Percentiles rank a stretch among this genome's conserved stretches.
Conservation (phyloP, 2,329 filamentous ascomycete species). For the Monosporascus sp. region DNA sequence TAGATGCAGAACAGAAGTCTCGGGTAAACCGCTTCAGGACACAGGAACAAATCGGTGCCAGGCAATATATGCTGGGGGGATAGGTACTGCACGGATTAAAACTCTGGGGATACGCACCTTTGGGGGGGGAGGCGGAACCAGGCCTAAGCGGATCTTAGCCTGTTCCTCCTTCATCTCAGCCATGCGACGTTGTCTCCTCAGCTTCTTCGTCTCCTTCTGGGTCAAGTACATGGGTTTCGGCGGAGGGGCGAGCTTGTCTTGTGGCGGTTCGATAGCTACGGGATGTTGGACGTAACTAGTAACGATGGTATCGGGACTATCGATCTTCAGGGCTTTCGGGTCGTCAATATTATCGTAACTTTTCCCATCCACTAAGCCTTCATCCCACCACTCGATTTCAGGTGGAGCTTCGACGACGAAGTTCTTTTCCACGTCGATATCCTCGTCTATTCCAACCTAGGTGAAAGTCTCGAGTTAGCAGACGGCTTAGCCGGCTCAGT, state of each 20-base stretch:
- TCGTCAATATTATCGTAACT: slow-evolving; percentile 69
- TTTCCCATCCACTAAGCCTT: slow-evolving; percentile 71
- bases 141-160: slow-evolving; percentile 86
- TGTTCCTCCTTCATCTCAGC: slow-evolving; percentile 93
- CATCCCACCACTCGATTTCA: slow-evolving; percentile 96
- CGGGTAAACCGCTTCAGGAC: too few relatives aligned
- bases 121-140: slow-evolving; percentile 83
- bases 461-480: not conserved
- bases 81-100: too few relatives aligned
- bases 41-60: too few relatives aligned
- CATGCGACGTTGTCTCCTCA: slow-evolving; percentile 84
- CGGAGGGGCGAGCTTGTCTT: slow-evolving; percentile 73
- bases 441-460: slow-evolving; percentile 82
- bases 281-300: slow-evolving; percentile 92
- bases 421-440: slow-evolving; percentile 80
- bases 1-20: too few relatives aligned
- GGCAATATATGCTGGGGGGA: too few relatives aligned
- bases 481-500: too few relatives aligned
- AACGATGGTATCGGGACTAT: slow-evolving; percentile 76
- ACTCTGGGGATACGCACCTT: slow-evolving; percentile 41
- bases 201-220: slow-evolving; percentile 82
- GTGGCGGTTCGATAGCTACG: slow-evolving; percentile 82
- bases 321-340: slow-evolving; percentile 63
- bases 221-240: slow-evolving; percentile 93
- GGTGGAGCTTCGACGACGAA: slow-evolving; percentile 82